Percentiles rank a stretch among this genome's conserved stretches.
Evolutionary conservation across 495 filamentous ascomycete species (phyloP).

Genomic region (Penicillium cataractarum): DNA sequence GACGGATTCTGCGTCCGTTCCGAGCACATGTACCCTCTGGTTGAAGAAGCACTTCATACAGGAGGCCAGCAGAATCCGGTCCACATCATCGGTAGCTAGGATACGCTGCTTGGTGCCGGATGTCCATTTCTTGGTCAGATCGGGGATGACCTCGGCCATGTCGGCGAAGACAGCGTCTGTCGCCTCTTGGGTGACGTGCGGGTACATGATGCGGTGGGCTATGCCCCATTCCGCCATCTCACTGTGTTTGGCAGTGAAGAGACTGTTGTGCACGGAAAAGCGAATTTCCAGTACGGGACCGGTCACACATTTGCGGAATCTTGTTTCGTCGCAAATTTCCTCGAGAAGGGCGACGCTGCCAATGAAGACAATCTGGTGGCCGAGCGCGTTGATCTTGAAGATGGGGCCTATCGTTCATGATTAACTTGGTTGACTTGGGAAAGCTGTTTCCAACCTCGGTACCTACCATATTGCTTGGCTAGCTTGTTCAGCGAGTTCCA

Average conservation of each 20-base stretch:
- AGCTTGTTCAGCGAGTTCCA: slow-evolving; percentile 65
- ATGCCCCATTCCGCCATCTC: slow-evolving; percentile 71
- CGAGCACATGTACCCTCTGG: slow-evolving; percentile 35
- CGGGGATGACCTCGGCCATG: slow-evolving; percentile 32
- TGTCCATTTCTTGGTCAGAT: slow-evolving; percentile 32
- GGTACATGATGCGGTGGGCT: slow-evolving; percentile 32
- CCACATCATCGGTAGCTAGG: slow-evolving; percentile 60
- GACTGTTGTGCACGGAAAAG: slow-evolving; percentile 64
- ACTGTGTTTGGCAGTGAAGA: slow-evolving; percentile 68
- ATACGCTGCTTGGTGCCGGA: slow-evolving; percentile 21
- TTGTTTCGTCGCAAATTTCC: slow-evolving; percentile 72
- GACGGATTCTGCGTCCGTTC: slow-evolving; percentile 28
- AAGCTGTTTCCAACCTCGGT: neutral
- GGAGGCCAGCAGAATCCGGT: slow-evolving; percentile 69
- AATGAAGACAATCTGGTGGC: slow-evolving; percentile 57
- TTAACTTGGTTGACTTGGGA: neutral
- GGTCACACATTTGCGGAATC: slow-evolving; percentile 67
- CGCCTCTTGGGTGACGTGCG: slow-evolving; percentile 23
- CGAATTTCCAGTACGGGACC: slow-evolving; percentile 63
- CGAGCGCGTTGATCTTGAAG: slow-evolving; percentile 65
- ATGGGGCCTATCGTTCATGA: slow-evolving; percentile 56
- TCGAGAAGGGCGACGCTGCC: slow-evolving; percentile 61
- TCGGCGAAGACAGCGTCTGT: slow-evolving; percentile 28
- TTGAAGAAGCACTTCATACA: slow-evolving; percentile 61
- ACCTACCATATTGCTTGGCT: slow-evolving; percentile 63